Conservation (phyloP, 106 monocot species). For the Dendrobium chrysotoxum region DNA sequence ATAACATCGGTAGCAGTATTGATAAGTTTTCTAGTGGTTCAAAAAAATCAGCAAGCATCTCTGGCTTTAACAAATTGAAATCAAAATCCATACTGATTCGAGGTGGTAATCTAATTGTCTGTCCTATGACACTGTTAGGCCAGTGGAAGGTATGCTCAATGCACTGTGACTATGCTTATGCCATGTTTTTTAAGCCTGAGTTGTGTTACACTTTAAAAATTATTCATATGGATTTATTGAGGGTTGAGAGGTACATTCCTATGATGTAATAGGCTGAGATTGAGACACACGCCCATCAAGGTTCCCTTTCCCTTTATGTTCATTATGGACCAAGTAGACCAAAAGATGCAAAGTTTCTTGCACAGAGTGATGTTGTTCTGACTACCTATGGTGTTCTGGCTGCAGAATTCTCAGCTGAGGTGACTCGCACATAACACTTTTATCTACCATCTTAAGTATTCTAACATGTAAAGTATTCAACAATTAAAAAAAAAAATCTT, state of each 20-base stretch:
- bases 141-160: slow-evolving; percentile 85
- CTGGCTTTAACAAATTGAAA: slow-evolving; percentile 51
- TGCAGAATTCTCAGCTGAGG: slow-evolving; percentile 83
- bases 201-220: background rate
- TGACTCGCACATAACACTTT: slow-evolving; percentile 9
- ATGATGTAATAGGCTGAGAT: slow-evolving; percentile 65
- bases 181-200: background rate
- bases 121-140: slow-evolving; percentile 90
- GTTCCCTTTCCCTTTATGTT: slow-evolving; percentile 61
- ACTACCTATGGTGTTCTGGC: slow-evolving; percentile 88
- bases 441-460: background rate
- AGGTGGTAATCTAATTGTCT: slow-evolving; percentile 83
- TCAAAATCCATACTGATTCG: slow-evolving; percentile 33
- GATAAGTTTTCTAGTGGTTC: slow-evolving; percentile 18
- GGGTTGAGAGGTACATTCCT: background rate
- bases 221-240: background rate
- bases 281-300: slow-evolving; percentile 58
- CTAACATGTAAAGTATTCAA: background rate
- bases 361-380: slow-evolving; percentile 72
- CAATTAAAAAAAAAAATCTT: background rate
- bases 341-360: slow-evolving; percentile 71
- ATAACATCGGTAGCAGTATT: slow-evolving; percentile 7
- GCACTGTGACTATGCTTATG: background rate
- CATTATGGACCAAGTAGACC: slow-evolving; percentile 92
- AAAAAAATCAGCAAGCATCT: slow-evolving; percentile 28